Percentiles rank a stretch among this genome's conserved stretches.
These are phyloP conservation scores for Arthonia radiata DNA, from an alignment of 495 filamentous ascomycete species.

Conservation along the genomic window DNA sequence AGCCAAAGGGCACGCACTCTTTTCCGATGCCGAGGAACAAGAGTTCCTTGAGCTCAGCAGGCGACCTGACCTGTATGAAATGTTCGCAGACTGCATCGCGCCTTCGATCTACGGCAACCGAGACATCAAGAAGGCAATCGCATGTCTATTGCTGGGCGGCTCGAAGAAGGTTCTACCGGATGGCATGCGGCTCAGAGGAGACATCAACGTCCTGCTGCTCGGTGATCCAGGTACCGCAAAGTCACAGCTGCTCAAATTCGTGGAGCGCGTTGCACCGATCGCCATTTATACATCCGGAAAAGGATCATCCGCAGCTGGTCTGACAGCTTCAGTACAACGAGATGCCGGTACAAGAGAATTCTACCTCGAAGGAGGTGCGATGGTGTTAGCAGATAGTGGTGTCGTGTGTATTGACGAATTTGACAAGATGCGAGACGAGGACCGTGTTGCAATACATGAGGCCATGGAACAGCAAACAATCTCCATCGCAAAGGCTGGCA, in stretches of 20 bases:
- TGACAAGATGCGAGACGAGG: slow-evolving; percentile 99
- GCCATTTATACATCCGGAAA: not conserved
- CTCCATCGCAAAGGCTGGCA: slow-evolving; percentile 96
- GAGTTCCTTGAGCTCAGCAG: slow-evolving; percentile 88
- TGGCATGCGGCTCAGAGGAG: slow-evolving; percentile 93
- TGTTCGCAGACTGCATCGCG: slow-evolving; percentile 78
- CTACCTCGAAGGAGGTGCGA: not conserved
- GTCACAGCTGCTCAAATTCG: slow-evolving; percentile 1
- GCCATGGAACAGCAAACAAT: slow-evolving; percentile 99
- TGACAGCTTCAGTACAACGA: slow-evolving; percentile 1
- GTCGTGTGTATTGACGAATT: slow-evolving; percentile 12
- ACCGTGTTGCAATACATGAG: slow-evolving; percentile 96
- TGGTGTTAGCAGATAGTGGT: not conserved
- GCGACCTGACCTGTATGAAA: slow-evolving; percentile 71
- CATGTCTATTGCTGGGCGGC: slow-evolving; percentile 81
- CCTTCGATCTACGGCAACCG: slow-evolving; percentile 91
- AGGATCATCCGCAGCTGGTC: not conserved
- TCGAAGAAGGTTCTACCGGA: slow-evolving; percentile 97
- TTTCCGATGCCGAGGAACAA: slow-evolving; percentile 91
- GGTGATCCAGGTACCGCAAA: not conserved
- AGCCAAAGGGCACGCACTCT: slow-evolving; percentile 60
- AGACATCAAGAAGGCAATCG: slow-evolving; percentile 97
- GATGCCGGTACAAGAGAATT: not conserved
- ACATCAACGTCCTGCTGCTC: slow-evolving; percentile 13
- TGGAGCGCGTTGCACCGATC: not conserved